Evolutionary conservation across 495 filamentous ascomycete species (phyloP).

Genomic region (Peziza echinospora): DNA sequence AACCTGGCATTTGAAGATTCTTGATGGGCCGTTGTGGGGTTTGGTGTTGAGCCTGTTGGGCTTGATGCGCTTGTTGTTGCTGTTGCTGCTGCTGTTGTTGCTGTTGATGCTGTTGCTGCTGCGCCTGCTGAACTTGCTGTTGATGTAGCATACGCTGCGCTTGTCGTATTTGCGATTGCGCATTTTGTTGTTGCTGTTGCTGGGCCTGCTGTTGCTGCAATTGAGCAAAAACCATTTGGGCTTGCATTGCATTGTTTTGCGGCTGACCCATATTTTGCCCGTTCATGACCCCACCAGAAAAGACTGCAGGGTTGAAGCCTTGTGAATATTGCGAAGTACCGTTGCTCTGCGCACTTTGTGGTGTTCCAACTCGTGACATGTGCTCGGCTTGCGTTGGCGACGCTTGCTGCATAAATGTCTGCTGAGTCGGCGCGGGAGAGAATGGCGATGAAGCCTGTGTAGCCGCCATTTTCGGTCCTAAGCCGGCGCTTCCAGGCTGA

Average conservation of each 20-base stretch:
- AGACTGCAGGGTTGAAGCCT: constrained; percentile 29
- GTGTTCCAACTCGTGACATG: constrained; percentile 46
- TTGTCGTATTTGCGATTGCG: too few species aligned
- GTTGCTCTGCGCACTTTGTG: constrained; percentile 33
- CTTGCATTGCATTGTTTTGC: constrained; percentile 21
- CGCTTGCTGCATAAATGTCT: constrained; percentile 51
- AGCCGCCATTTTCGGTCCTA: constrained; percentile 56
- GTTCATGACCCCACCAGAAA: constrained; percentile 18
- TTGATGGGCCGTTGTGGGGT: constrained; percentile 24
- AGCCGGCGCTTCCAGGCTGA: constrained; percentile 34
- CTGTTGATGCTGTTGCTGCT: constrained; percentile 31
- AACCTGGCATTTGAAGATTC: constrained; percentile 8
- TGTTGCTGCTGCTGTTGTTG: constrained; percentile 22
- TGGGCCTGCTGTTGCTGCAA: constrained; percentile 29
- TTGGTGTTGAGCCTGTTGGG: constrained; percentile 30
- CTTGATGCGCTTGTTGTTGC: constrained; percentile 35
- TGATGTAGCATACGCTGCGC: constrained; percentile 19
- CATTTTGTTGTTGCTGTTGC: constrained; percentile 24
- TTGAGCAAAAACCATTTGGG: constrained; percentile 23
- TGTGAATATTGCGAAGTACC: constrained; percentile 34
- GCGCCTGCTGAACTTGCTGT: constrained; percentile 36
- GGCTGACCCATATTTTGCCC: constrained; percentile 25
- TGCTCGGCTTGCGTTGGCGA: constrained; percentile 64
- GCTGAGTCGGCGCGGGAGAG: constrained; percentile 43
- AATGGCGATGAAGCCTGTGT: constrained; percentile 85